Conservation (phyloP, 2,329 filamentous ascomycete genomes). For the Venturia aucupariae region DNA sequence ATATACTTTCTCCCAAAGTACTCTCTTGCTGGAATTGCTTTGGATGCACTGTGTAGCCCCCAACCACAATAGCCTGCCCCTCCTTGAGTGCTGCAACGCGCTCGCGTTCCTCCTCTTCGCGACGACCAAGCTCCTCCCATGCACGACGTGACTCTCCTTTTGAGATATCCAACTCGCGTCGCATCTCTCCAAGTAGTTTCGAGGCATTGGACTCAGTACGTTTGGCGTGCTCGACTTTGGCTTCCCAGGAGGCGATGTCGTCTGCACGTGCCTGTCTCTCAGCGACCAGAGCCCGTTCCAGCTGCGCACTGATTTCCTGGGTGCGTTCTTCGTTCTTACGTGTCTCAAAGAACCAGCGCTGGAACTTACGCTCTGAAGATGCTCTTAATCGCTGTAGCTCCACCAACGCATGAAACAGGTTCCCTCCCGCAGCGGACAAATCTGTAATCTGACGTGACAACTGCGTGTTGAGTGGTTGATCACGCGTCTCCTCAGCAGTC, state of each 20-base stretch:
- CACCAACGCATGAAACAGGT: constrained; percentile 94
- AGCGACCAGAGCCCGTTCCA: constrained; percentile 65
- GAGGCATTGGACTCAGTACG: not conserved
- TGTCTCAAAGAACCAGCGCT: constrained; percentile 97
- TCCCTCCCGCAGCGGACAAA: constrained; percentile 91
- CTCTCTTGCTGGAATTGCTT: constrained; percentile 50
- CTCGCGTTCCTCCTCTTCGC: constrained; percentile 88
- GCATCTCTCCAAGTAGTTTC: constrained; percentile 66
- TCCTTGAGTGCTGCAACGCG: constrained; percentile 75
- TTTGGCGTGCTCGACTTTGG: constrained; percentile 5
- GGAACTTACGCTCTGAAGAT: constrained; percentile 94
- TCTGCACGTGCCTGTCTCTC: constrained; percentile 61
- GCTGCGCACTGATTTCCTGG: constrained; percentile 69
- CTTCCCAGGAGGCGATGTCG: constrained; percentile 6
- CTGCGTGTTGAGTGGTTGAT: constrained; percentile 76
- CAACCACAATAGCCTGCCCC: constrained; percentile 80
- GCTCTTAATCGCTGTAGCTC: constrained; percentile 89
- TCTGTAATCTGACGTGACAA: constrained; percentile 92
- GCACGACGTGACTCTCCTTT: constrained; percentile 92
- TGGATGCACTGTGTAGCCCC: constrained; percentile 89
- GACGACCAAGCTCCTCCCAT: constrained; percentile 91
- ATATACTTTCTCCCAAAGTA: constrained; percentile 37
- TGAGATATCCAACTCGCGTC: constrained; percentile 84
- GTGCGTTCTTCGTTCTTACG: constrained; percentile 76
- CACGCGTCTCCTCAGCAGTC: constrained; percentile 75